A percentile compares a stretch with the other conserved stretches of the same genome.
These are phyloP conservation scores for Suillus americanus DNA, from an alignment of 768 basidiomycete species.

Conservation along the genomic window DNA sequence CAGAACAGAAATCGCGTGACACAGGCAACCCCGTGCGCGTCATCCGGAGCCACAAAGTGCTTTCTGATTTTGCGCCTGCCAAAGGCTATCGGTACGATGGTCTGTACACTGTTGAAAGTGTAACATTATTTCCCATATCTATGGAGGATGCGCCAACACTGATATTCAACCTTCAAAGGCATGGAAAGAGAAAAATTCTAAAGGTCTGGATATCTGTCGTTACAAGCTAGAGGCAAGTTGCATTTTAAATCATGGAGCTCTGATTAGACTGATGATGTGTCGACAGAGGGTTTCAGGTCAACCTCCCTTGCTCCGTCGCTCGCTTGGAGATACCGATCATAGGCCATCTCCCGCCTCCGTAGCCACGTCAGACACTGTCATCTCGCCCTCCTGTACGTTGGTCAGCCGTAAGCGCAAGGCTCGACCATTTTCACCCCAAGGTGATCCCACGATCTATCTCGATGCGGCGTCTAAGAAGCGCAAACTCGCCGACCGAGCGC, in stretches of 20 bases:
- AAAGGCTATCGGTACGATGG: slow-evolving; percentile 32
- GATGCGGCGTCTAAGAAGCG: not conserved
- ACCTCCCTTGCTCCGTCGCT: slow-evolving; percentile 20
- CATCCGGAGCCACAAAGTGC: slow-evolving; percentile 19
- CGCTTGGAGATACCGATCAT: not conserved
- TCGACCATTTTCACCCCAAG: not conserved
- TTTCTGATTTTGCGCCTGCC: slow-evolving; percentile 27
- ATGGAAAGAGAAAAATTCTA: slow-evolving; percentile 20
- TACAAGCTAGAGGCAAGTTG: slow-evolving; percentile 24
- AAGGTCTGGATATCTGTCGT: slow-evolving; percentile 22
- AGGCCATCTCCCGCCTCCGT: not conserved
- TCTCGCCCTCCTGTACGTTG: not conserved
- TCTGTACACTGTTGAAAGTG: slow-evolving; percentile 24
- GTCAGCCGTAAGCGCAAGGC: not conserved
- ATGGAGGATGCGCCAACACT: not conserved
- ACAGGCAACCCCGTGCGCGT: slow-evolving; percentile 26
- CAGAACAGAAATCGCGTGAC: slow-evolving; percentile 19
- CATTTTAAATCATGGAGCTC: not conserved
- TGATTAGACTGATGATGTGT: not conserved
- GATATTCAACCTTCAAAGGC: slow-evolving; percentile 11
- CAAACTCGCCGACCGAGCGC: not conserved
- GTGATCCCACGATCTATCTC: not conserved
- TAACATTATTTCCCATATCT: slow-evolving; percentile 6
- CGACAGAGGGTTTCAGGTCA: slow-evolving; percentile 26
- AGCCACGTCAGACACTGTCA: not conserved